These are phyloP conservation scores for Coriaria nepalensis DNA, from an alignment of 306 rosid genomes.

Conservation along the genomic window DNA sequence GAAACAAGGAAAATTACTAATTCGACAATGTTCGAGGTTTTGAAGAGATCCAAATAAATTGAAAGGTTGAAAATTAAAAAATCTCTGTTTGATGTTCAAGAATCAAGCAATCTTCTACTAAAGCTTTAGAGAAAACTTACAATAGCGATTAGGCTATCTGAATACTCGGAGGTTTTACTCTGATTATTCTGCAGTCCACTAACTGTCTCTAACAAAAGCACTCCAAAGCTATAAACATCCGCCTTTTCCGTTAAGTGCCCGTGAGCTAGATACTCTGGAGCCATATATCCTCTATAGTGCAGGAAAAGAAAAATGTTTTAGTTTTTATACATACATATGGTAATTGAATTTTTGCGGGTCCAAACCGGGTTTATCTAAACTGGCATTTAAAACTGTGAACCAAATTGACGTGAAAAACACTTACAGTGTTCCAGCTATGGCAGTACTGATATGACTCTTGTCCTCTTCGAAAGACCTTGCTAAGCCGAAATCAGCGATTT, in stretches of 20 bases:
- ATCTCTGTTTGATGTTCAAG: not conserved
- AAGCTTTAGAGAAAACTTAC: conserved; percentile 27
- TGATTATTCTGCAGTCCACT: conserved; percentile 61
- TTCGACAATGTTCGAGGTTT: too few relatives aligned
- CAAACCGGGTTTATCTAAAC: too few relatives aligned
- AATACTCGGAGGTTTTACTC: conserved; percentile 52
- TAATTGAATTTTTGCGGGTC: not conserved
- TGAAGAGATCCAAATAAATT: too few relatives aligned
- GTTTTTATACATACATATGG: not conserved
- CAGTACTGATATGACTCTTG: conserved; percentile 86
- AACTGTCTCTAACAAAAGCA: conserved; percentile 62
- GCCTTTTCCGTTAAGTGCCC: conserved; percentile 86
- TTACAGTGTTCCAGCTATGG: conserved; percentile 90
- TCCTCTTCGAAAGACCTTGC: conserved; percentile 85
- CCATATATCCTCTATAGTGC: conserved; percentile 78
- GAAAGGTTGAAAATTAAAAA: conserved; percentile 2
- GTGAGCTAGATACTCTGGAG: conserved; percentile 93
- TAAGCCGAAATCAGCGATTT: conserved; percentile 93
- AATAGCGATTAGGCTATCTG: conserved; percentile 54
- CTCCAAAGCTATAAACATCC: conserved; percentile 81
- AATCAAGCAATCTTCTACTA: not conserved
- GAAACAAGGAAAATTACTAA: too few relatives aligned
- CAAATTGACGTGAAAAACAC: conserved; percentile 5
- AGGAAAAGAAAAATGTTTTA: not conserved
- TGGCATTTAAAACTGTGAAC: too few relatives aligned